These are phyloP conservation scores for Pseudogymnoascus sp. DNA, from an alignment of 2,329 filamentous ascomycete species.

Conservation along the genomic window DNA sequence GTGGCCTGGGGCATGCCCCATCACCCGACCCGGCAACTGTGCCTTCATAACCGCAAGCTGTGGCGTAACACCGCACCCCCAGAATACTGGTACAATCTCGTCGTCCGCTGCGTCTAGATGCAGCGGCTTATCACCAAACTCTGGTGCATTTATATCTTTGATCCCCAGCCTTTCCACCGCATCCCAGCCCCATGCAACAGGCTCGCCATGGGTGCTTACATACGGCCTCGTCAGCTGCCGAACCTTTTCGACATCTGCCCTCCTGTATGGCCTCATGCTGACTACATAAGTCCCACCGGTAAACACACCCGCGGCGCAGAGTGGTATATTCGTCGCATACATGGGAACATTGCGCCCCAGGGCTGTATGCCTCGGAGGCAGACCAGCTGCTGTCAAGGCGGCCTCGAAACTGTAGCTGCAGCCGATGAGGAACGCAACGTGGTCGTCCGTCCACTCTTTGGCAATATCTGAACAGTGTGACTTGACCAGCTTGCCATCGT, in stretches of 20 bases:
- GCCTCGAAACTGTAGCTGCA: constrained; percentile 58
- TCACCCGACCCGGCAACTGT: constrained; percentile 45
- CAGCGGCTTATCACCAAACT: constrained; percentile 49
- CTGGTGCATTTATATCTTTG: constrained; percentile 40
- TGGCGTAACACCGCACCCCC: constrained; percentile 61
- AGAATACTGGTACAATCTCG: constrained; percentile 48
- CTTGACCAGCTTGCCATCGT: constrained; percentile 36
- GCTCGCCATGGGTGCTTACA: constrained; percentile 54
- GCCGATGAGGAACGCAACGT: constrained; percentile 56
- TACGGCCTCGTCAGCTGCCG: constrained; percentile 49
- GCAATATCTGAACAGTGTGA: constrained; percentile 37
- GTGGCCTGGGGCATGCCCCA: constrained; percentile 55
- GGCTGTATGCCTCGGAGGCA: constrained; percentile 44
- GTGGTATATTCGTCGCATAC: constrained; percentile 50
- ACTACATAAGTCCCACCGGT: constrained; percentile 48
- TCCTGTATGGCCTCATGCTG: constrained; percentile 54
- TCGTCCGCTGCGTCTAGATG: constrained; percentile 34
- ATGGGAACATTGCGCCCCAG: constrained; percentile 49
- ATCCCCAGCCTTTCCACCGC: constrained; percentile 47
- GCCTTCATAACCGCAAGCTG: constrained; percentile 56
- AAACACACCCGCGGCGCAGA: constrained; percentile 53
- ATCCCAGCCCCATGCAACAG: constrained; percentile 58
- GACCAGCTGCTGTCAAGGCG: constrained; percentile 42
- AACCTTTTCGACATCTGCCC: constrained; percentile 43
- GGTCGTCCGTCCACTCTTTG: constrained; percentile 47